These are phyloP conservation scores for Avena atlantica DNA, from an alignment of 176 grass and related monocot genomes.

Conservation along the genomic window DNA sequence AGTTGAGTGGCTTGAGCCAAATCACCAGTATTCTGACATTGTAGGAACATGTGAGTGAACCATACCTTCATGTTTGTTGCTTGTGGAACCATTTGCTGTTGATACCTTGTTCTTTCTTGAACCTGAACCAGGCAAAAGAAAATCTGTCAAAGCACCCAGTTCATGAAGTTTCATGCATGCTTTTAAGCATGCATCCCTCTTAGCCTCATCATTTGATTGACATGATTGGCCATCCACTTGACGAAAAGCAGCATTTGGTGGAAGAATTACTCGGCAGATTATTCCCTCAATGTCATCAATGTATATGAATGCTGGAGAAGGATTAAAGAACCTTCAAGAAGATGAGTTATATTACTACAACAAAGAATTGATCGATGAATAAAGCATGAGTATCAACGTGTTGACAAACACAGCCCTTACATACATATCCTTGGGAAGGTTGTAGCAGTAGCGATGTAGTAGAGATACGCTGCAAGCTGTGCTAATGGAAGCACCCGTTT, in stretches of 20 bases:
- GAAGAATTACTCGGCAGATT: slow-evolving; percentile 85
- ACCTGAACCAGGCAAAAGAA: slow-evolving; percentile 78
- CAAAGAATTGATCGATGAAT: slow-evolving; percentile 28
- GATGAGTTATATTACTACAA: slow-evolving; percentile 36
- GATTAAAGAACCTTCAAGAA: slow-evolving; percentile 81
- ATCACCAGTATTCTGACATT: slow-evolving; percentile 36
- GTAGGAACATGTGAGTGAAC: slow-evolving; percentile 26
- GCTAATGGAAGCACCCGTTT: slow-evolving; percentile 90
- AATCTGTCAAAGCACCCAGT: slow-evolving; percentile 86
- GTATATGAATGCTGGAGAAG: slow-evolving; percentile 67
- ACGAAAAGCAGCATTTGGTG: slow-evolving; percentile 87
- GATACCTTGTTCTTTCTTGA: slow-evolving; percentile 59
- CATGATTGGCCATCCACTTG: slow-evolving; percentile 67
- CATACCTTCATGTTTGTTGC: slow-evolving; percentile 62
- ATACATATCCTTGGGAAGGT: slow-evolving; percentile 91
- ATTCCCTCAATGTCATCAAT: slow-evolving; percentile 68
- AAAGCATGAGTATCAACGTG: slow-evolving; percentile 6
- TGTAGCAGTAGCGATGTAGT: slow-evolving; percentile 80
- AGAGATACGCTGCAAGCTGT: slow-evolving; percentile 85
- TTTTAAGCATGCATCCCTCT: slow-evolving; percentile 82
- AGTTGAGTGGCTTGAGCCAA: slow-evolving; percentile 31
- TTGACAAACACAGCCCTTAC: slow-evolving; percentile 41
- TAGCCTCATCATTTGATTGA: slow-evolving; percentile 88
- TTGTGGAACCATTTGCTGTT: slow-evolving; percentile 43
- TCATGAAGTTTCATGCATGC: slow-evolving; percentile 83